These are phyloP conservation scores for Backusella tarrabulga DNA, from an alignment of 192 early-diverging fungal genomes.

Conservation along the genomic window DNA sequence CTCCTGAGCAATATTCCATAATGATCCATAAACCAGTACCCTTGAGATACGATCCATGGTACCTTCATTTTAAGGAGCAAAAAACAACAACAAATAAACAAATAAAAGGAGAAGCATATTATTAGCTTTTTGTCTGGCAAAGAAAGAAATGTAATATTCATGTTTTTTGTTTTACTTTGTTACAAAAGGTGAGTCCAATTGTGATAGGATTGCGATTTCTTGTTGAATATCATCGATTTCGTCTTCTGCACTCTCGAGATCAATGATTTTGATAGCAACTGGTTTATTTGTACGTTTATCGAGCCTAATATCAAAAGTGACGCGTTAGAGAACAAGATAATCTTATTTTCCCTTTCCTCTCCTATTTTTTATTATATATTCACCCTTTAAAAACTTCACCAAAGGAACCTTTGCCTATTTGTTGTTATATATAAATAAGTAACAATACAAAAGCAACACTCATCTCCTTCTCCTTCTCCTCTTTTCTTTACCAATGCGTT, in stretches of 20 bases:
- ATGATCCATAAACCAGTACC: conserved; percentile 93
- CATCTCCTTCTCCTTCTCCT: background rate
- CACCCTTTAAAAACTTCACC: conserved; percentile 84
- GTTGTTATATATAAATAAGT: background rate
- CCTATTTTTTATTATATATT: background rate
- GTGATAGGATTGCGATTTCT: conserved; percentile 94
- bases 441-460: background rate
- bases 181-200: conserved; percentile 85
- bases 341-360: background rate
- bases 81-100: background rate
- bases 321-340: background rate
- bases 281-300: conserved; percentile 63
- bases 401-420: conserved; percentile 70
- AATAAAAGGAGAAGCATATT: background rate
- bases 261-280: conserved; percentile 98
- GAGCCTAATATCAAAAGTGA: conserved; percentile 42
- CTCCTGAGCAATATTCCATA: conserved; percentile 98
- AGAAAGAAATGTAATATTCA: background rate
- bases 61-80: conserved; percentile 45
- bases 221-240: conserved; percentile 99
- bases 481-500: conserved; percentile 55
- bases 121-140: background rate
- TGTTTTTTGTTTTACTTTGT: conserved; percentile 49
- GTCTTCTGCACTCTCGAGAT: conserved; percentile 95
- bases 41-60: conserved; percentile 91